phyloP scores from a whole-genome alignment of 108 stramenopile genomes.

The Schizochytrium sp. region DNA sequence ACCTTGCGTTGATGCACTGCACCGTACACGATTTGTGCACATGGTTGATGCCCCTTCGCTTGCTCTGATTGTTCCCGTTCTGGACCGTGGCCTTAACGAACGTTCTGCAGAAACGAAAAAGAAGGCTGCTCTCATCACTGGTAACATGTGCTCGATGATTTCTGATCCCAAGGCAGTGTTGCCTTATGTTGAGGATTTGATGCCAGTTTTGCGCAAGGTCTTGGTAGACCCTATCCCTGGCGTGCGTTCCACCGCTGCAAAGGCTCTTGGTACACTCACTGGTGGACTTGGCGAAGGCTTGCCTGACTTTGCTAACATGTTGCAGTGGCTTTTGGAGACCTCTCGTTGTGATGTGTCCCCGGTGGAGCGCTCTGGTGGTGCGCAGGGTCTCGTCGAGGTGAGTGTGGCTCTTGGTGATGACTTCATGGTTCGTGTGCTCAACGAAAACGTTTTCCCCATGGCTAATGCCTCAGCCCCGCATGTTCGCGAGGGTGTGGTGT shows the following conservation, averaged over 20 bases:
- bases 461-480: conserved; percentile 79
- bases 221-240: conserved; percentile 94
- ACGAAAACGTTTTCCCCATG: conserved; percentile 89
- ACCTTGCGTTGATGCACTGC: conserved; percentile 83
- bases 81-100: conserved; percentile 94
- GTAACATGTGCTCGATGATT: conserved; percentile 98
- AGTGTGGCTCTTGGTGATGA: conserved; percentile 83
- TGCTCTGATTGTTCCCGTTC: conserved; percentile 97
- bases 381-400: conserved; percentile 93
- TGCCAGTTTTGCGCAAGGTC: conserved; percentile 91
- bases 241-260: conserved; percentile 90
- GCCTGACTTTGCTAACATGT: conserved; percentile 86
- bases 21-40: conserved; percentile 92
- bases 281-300: conserved; percentile 87
- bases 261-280: conserved; percentile 91
- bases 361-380: conserved; percentile 95
- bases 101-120: conserved; percentile 91
- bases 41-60: conserved; percentile 96
- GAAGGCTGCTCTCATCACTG: conserved; percentile 96
- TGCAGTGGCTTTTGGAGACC: conserved; percentile 92
- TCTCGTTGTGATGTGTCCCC: conserved; percentile 83
- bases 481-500: conserved; percentile 92
- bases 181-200: conserved; percentile 93
- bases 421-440: conserved; percentile 80
- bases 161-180: conserved; percentile 94